Conservation (phyloP, 306 rosid species). For the Lathyrus aphaca region DNA sequence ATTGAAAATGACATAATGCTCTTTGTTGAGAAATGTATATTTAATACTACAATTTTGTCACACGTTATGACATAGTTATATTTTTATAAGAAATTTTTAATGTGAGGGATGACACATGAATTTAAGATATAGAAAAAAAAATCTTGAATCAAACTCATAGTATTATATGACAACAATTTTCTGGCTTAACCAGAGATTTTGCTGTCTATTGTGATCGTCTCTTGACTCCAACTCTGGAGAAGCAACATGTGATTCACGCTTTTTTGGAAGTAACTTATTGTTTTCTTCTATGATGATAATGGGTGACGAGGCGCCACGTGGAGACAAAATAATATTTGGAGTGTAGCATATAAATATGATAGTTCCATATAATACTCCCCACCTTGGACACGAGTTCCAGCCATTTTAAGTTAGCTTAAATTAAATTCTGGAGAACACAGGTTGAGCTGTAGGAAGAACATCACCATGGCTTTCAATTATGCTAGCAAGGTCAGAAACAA, state of each 20-base stretch:
- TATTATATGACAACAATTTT: too few relatives aligned
- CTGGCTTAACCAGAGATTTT: too few relatives aligned
- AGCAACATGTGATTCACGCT: not conserved
- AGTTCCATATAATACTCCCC: not conserved
- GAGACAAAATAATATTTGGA: not conserved
- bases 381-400: not conserved
- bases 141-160: too few relatives aligned
- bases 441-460: not conserved
- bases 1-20: not conserved
- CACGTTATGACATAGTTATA: not conserved
- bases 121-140: not conserved
- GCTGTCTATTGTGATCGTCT: too few relatives aligned
- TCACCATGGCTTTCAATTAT: conserved; percentile 1
- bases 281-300: not conserved
- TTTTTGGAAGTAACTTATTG: not conserved
- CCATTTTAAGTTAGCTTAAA: not conserved
- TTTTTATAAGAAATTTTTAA: not conserved
- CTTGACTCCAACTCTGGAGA: not conserved
- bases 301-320: conserved; percentile 37
- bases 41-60: not conserved
- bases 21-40: not conserved
- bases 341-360: conserved; percentile 28
- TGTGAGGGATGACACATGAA: not conserved
- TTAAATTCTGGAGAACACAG: not conserved
- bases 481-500: not conserved